A percentile compares a stretch with the other conserved stretches of the same genome.
Evolutionary conservation across 2,329 filamentous ascomycete species (phyloP).

Genomic region (Venturia oleaginea): DNA sequence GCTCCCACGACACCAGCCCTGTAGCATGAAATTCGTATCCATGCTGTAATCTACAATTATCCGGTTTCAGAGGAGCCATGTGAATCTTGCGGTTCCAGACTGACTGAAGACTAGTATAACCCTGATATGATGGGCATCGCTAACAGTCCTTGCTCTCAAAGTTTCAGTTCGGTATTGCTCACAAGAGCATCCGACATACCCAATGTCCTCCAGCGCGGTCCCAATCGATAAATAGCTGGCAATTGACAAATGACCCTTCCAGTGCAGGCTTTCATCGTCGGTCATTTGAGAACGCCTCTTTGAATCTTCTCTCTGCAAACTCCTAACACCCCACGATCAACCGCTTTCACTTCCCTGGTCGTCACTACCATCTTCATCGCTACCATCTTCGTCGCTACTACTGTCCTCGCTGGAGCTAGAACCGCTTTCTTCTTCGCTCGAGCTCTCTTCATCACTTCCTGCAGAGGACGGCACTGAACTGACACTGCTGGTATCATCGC

Average conservation of each 20-base stretch:
- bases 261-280: background rate
- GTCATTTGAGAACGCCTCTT: background rate
- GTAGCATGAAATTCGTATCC: background rate
- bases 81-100: background rate
- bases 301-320: background rate
- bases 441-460: conserved; percentile 12
- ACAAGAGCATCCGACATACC: background rate
- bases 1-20: background rate
- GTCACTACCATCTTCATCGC: background rate
- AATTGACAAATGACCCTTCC: background rate
- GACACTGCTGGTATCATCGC: conserved; percentile 14
- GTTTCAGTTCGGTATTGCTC: background rate
- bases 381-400: background rate
- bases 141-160: background rate
- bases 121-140: too few species aligned
- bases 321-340: background rate
- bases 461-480: conserved; percentile 6
- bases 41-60: background rate
- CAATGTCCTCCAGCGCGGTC: background rate
- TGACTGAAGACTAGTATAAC: background rate
- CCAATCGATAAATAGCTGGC: background rate
- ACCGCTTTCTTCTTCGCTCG: conserved; percentile 7
- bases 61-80: background rate
- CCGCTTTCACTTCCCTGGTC: background rate
- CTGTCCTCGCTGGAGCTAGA: background rate